Evolutionary conservation across 495 filamentous ascomycete species (phyloP), one percentile per base, ranked within the genome.

Genomic region (Penicillium cataractarum): DNA sequence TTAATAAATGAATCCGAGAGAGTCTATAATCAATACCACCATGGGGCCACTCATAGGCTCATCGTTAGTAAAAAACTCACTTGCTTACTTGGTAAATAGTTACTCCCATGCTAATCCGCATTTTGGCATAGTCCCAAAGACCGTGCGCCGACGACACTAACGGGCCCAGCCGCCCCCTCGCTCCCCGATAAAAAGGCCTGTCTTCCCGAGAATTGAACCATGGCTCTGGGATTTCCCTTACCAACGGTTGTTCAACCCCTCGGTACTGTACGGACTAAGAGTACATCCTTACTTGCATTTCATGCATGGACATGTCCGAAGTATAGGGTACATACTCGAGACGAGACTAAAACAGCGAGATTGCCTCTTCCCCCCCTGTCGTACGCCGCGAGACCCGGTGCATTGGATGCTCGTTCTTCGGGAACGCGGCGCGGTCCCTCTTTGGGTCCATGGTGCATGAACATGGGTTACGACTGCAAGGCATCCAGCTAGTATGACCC

Each of bases 161-260:
- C 66, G 66, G 66, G 64, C 58, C 71, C 57, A 71, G 66, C 65
- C 63, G 72, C 58, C 53, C 46, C 52, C 59, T 68, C 63, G 63
- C 60, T 61, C 57, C 64, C 65, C 29, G 32, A 22, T 37, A 59
- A 66, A 57, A 57, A 51, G 33, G 29, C 40, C 63, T 66, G 49
- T 40, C 64, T 77, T 72, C 74, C 76, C 73, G 74, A 69, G 60
- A 54, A 19, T 46, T 71, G 77, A 80, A 80, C 77, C 77, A 74
- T 76, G 74, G 76, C 68, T 70, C 73, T 75, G 77, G 77, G 74
- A n/a, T n/a, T 67, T 76, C 60, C 35, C 48, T 61, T 53, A 49
- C 63, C 63, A 67, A 74, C 68, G 62, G 61, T 56, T 29, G 37
- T 64, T 59, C 55, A 51, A 35, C 54, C 17, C 37, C 22, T 42